These are phyloP conservation scores for Termitomyces sp. DNA, from an alignment of 768 basidiomycete species.

Conservation along the genomic window DNA sequence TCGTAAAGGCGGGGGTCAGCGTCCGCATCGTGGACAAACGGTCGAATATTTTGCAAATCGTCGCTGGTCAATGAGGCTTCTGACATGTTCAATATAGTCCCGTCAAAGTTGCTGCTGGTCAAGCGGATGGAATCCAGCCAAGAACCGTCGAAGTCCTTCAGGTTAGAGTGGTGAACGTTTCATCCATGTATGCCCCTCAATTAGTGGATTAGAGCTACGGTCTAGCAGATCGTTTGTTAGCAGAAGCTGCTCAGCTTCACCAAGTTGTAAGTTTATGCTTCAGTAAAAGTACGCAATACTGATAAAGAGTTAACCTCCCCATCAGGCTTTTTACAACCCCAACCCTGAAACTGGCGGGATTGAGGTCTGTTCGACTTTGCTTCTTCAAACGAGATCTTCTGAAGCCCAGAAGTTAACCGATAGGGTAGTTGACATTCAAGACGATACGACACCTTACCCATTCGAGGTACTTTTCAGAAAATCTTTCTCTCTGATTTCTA, in stretches of 20 bases:
- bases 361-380: slow-evolving; percentile 35
- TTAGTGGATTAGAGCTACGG: slow-evolving; percentile 64
- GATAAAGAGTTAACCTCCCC: not conserved
- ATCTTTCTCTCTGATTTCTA: not conserved
- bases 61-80: not conserved
- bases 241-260: slow-evolving; percentile 67
- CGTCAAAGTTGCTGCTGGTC: slow-evolving; percentile 45
- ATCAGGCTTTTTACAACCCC: slow-evolving; percentile 75
- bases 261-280: slow-evolving; percentile 49
- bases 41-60: slow-evolving; percentile 22
- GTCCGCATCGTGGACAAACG: slow-evolving; percentile 61
- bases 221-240: slow-evolving; percentile 59
- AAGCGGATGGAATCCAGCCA: slow-evolving; percentile 60
- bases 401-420: slow-evolving; percentile 47
- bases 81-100: slow-evolving; percentile 30
- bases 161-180: slow-evolving; percentile 23
- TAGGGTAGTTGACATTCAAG: slow-evolving; percentile 58
- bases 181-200: not conserved
- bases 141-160: slow-evolving; percentile 53
- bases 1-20: slow-evolving; percentile 52
- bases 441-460: slow-evolving; percentile 62
- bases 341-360: slow-evolving; percentile 51
- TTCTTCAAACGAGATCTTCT: not conserved
- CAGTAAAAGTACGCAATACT: not conserved
- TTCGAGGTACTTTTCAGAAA: slow-evolving; percentile 49